Base-by-base conservation (phyloP, 108 stramenopile species). In the Nitzschia sp. region DNA sequence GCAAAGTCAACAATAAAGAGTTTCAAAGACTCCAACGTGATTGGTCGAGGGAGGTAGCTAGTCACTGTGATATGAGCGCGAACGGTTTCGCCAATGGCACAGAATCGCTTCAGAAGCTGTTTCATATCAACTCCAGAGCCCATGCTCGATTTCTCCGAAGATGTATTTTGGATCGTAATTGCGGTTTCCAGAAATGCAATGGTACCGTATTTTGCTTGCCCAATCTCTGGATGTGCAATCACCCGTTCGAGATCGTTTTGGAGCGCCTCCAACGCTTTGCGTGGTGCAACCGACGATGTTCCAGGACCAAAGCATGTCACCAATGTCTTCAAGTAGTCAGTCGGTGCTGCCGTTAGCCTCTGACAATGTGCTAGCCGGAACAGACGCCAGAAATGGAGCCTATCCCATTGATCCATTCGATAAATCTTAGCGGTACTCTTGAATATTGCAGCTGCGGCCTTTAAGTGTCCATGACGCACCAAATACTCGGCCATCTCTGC, bases 331-430 rank as follows among this genome's bases (percentile, higher is more conserved):
- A 93, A 65, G 55, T 93, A 93, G 8, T 80, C 80, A 8, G 82
- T 54, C 19, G 86, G 78, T 43, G 78, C 61, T 14, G 78, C 76
- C 15, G 67, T 71, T 63, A 75, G 76, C 39, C 92, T 73, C 53
- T 89, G 92, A 66, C 86, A 89, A 62, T 72, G 80, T 26, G 89
- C 86, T n/a, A 93, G 65, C 8, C 87, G 87, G 70, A 93, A 90
- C 20, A 90, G 76, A 6, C 83, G 72, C 84, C 87, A 90, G 55
- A 87, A 90, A 48, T 83, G 79, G 21, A 70, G 75, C 7, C 79
- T 69, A 46, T 86, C 84, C 92, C 92, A 93, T 41, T 85, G 81
- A 65, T 93, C 91, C 41, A 53, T 57, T 40, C 83, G 65, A 58
- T 72, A 86, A 12, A 75, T 56, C 22, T 87, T 81, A 17, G 87